Evolutionary conservation across 2,329 filamentous ascomycete genomes (phyloP).

Genomic region (Colletotrichum sp.): DNA sequence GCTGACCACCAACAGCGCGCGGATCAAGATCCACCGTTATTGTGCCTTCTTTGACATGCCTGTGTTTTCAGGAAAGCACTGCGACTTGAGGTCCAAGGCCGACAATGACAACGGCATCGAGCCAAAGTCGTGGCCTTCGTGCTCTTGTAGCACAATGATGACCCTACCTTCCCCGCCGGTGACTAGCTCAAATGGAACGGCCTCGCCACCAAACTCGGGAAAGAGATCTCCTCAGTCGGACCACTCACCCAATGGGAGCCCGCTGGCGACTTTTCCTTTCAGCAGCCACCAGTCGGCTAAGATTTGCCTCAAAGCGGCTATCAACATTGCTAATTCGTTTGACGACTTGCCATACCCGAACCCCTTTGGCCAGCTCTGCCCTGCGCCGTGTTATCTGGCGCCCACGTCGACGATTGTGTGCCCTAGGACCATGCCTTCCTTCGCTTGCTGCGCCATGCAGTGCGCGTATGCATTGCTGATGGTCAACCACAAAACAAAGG

Average conservation of each 20-base stretch:
- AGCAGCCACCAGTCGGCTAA: constrained; percentile 51
- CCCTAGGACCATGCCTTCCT: constrained; percentile 50
- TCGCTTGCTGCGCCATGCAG: constrained; percentile 52
- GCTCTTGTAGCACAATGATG: constrained; percentile 36
- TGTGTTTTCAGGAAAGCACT: constrained; percentile 53
- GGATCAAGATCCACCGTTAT: constrained; percentile 58
- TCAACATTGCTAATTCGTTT: constrained; percentile 52
- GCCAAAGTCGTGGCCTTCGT: constrained; percentile 36
- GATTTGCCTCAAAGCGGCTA: constrained; percentile 52
- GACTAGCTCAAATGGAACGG: constrained; percentile 31
- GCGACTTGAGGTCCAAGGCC: constrained; percentile 45
- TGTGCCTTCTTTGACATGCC: constrained; percentile 56
- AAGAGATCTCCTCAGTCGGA: constrained; percentile 23
- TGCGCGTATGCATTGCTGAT: constrained; percentile 48
- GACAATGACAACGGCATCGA: constrained; percentile 31
- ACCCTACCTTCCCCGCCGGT: constrained; percentile 31
- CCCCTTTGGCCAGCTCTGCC: constrained; percentile 38
- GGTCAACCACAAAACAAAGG: constrained; percentile 45
- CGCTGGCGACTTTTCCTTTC: constrained; percentile 41
- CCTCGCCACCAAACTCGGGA: constrained; percentile 23
- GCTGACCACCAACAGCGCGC: constrained; percentile 39
- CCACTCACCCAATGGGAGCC: constrained; percentile 13
- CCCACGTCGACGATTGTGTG: constrained; percentile 40
- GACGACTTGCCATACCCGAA: constrained; percentile 51
- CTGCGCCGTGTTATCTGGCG: constrained; percentile 38